Evolutionary conservation across 176 grass and related monocot species (phyloP), one percentile per base, ranked within the genome.

Genomic region (Melocanna baccifera): DNA sequence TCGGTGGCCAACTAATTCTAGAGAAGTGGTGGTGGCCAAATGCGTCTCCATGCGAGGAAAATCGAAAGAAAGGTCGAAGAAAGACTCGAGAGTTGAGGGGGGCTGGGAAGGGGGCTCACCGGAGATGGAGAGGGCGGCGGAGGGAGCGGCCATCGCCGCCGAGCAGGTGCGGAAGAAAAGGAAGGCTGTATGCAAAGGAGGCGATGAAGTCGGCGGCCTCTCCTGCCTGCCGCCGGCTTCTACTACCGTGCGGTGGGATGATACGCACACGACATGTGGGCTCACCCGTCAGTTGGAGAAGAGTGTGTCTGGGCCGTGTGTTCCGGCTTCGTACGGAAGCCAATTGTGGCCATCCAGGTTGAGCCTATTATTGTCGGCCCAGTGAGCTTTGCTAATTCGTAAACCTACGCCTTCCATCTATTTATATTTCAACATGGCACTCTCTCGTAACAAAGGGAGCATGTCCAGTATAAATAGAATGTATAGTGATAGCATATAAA

Each of bases 111-210:
- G 18, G 12, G 13, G 67, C 65, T 86, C 67, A 90, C 88, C 84
- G 6, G 55, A 64, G 66, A 87, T 68, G 55, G 74, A 83, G 23
- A 83, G 58, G 47, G 74, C 32, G 4, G 88, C 46, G 56, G 88
- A 32, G 39, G 88, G 61, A 52, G 74, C 32, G 46, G 59, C 79
- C 88, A 90, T 87, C 46, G 84, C 65, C 68, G 67, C 73, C 66
- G 79, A 41, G 46, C 50, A 64, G 72, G 43, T 43, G 51, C 34
- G 61, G 53, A 19, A 41, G 42, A 37, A 55, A 59, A n/a, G n/a
- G 29, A 19, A 66, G 71, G 28, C 46, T 82, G 57, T 6, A 0
- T 12, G 45, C 1, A 22, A 29, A 52, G 45, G 77, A 67, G 59
- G 4, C 61, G 87, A 75, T 62, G 83, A 71, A 76, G 55, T 69